These are phyloP conservation scores for Paraphaeosphaeria minitans DNA, from an alignment of 2,329 filamentous ascomycete genomes.

Conservation along the genomic window DNA sequence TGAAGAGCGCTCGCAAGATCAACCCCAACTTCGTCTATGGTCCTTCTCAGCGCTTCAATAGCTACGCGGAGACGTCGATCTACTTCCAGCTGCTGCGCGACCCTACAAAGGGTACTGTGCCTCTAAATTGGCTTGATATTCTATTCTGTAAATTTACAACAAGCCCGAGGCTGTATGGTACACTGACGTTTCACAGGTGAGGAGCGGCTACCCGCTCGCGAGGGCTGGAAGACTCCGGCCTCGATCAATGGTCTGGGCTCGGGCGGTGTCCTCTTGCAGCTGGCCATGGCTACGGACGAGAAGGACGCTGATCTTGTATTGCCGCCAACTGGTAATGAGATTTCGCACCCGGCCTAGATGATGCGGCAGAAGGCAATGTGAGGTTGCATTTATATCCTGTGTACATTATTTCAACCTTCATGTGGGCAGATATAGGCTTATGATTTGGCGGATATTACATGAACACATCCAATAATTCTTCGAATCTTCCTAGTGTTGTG, in stretches of 20 bases:
- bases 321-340: not conserved
- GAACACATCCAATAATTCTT: not conserved
- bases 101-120: slow-evolving; percentile 16
- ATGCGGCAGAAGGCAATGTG: not conserved
- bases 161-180: not conserved
- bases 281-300: slow-evolving; percentile 6
- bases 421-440: not conserved
- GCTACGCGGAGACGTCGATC: slow-evolving; percentile 28
- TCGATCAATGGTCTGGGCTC: slow-evolving; percentile 1
- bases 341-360: not conserved
- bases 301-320: slow-evolving; percentile 7
- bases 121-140: slow-evolving; percentile 27
- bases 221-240: not conserved
- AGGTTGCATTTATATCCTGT: not conserved
- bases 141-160: slow-evolving; percentile 28
- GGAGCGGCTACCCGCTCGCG: not conserved
- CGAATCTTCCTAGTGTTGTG: not conserved
- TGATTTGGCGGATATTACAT: not conserved
- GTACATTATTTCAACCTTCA: not conserved
- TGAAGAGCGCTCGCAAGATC: slow-evolving; percentile 17
- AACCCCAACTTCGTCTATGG: slow-evolving; percentile 28
- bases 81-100: slow-evolving; percentile 25
- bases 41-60: slow-evolving; percentile 16
- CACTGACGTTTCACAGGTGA: slow-evolving; percentile 1
- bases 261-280: not conserved